Conservation (phyloP, 768 basidiomycete genomes). For the Termitomyces titanicus region DNA sequence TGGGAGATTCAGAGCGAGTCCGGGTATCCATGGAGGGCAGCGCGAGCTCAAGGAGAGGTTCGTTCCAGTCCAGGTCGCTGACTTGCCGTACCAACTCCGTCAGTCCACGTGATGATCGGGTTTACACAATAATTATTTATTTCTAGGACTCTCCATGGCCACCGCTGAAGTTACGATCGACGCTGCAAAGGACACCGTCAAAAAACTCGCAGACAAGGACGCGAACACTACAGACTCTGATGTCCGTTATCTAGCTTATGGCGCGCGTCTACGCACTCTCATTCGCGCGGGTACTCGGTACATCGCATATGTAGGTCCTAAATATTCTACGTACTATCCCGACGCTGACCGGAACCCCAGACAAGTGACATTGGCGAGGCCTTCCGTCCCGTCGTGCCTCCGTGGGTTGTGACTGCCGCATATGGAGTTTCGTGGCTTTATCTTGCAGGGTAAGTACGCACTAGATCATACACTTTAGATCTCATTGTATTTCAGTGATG, state of each 20-base stretch:
- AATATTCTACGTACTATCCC: constrained; percentile 6
- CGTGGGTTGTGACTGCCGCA: constrained; percentile 67
- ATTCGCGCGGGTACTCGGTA: constrained; percentile 68
- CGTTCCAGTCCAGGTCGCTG: constrained; percentile 6
- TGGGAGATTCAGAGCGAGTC: constrained; percentile 37
- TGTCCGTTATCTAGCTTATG: constrained; percentile 72
- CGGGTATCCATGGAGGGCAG: constrained; percentile 37
- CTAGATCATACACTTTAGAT: background rate
- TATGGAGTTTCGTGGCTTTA: constrained; percentile 85
- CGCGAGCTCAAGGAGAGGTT: constrained; percentile 15
- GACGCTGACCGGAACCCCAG: constrained; percentile 30
- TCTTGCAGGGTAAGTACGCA: constrained; percentile 44
- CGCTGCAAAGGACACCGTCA: constrained; percentile 46
- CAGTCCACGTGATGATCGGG: constrained; percentile 12
- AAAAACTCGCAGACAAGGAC: constrained; percentile 58
- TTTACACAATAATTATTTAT: background rate
- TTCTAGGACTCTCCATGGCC: constrained; percentile 24
- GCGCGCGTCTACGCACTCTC: constrained; percentile 73
- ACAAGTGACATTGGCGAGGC: constrained; percentile 84
- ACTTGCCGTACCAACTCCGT: constrained; percentile 10
- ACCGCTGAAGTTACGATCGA: constrained; percentile 32
- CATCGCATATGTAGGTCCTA: constrained; percentile 63
- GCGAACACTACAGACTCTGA: constrained; percentile 67
- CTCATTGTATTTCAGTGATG: constrained; percentile 43
- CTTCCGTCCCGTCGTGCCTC: constrained; percentile 74